phyloP scores from a whole-genome alignment of 805 yeast species.

The Metschnikowia peoriensis region DNA sequence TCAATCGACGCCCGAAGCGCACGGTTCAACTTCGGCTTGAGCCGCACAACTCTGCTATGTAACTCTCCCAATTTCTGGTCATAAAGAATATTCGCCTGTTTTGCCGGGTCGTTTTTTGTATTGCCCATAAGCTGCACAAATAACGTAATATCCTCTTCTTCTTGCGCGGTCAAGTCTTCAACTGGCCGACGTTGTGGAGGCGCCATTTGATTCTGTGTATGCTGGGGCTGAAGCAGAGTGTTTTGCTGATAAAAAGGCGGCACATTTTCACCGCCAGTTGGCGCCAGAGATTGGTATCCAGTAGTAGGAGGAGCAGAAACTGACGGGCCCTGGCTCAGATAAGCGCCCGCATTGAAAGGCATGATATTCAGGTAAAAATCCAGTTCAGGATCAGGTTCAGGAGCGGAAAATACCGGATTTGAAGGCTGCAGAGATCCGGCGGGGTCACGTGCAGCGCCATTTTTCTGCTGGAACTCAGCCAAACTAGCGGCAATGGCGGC shows the following conservation, averaged over 20 bases:
- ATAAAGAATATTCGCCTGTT: constrained; percentile 36
- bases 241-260: neutral
- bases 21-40: constrained; percentile 68
- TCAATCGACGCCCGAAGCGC: constrained; percentile 56
- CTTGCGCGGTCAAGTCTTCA: constrained; percentile 52
- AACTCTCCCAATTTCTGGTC: constrained; percentile 56
- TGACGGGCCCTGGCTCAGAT: neutral
- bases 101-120: constrained; percentile 45
- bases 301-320: neutral
- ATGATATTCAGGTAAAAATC: constrained; percentile 21
- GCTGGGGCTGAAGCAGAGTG: neutral
- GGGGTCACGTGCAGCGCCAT: neutral
- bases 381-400: constrained; percentile 23
- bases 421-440: neutral
- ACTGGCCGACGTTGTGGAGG: neutral
- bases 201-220: neutral
- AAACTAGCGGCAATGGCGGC: constrained; percentile 94
- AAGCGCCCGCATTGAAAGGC: constrained; percentile 14
- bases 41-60: constrained; percentile 54
- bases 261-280: neutral
- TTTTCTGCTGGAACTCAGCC: constrained; percentile 53
- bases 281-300: neutral
- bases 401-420: neutral
- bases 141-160: constrained; percentile 66
- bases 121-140: constrained; percentile 66